Base-by-base conservation (phyloP, 2,329 filamentous ascomycete species). In the Coccinonectria pachysandricola region DNA sequence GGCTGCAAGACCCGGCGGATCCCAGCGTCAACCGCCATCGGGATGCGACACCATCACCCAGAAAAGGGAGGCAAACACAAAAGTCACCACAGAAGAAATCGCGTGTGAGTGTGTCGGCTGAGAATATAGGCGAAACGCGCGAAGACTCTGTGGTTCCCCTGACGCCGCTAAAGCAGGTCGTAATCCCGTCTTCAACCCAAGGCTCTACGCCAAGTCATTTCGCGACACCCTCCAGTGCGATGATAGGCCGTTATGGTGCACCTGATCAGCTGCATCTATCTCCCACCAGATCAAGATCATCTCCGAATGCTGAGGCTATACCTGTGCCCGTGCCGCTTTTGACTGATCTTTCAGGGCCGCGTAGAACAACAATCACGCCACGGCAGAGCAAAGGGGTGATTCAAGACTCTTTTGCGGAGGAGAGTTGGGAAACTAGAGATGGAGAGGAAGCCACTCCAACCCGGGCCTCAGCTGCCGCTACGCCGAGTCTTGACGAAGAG, bases 361-460 rank as follows among this genome's bases (percentile, higher is more conserved):
- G 39, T 0, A 40, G 40, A 16, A 43, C 36, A 4, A 15, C 38
- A 5, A 33, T 23, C 5, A 38, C 40, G 4, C 37, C 36, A 6
- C 37, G 36, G 17, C 32, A 31, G 8, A 31, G 38, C 12, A 38
- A 53, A 6, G 34, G 59, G n/a, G 54, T 59, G 3, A 57, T 68
- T 12, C 49, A 64, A 26, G 63, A 68, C 30, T 64, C 63, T 7
- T 65, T 54, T 37, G 57, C 53, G 11, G 53, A 54, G 4, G 48
- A 47, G n/a, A 54, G 47, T 15, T 51, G 45, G 47, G 37, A 29
- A 4, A 45, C 53, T 2, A 27, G 27, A n/a, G n/a, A n/a, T n/a
- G n/a, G n/a, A n/a, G n/a, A n/a, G n/a, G n/a, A n/a, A n/a, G n/a
- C n/a, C n/a, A n/a, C n/a, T n/a, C n/a, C n/a, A n/a, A n/a, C n/a